These are phyloP conservation scores for Castanospermum australe DNA, from an alignment of 306 rosid genomes.

Conservation along the genomic window DNA sequence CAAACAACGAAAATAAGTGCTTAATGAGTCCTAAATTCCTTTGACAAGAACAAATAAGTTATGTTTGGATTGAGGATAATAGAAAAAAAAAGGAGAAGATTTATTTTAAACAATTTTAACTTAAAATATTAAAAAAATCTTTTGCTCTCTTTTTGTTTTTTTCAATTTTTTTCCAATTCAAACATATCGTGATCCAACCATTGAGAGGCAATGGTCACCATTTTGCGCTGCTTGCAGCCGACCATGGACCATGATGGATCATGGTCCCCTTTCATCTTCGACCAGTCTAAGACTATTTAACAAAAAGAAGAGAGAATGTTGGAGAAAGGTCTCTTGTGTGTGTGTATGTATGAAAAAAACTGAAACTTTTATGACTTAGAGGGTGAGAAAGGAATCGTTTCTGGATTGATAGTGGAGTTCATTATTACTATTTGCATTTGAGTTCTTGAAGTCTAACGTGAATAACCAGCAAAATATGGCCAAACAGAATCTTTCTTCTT, in stretches of 20 bases:
- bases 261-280: not conserved
- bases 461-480: not conserved
- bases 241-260: not conserved
- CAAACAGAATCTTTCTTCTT: not conserved
- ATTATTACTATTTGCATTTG: not conserved
- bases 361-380: slow-evolving; percentile 14
- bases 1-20: not conserved
- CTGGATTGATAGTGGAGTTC: not conserved
- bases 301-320: not conserved
- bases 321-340: not conserved
- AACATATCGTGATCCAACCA: slow-evolving; percentile 7
- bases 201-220: not conserved
- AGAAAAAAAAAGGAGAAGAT: too few species aligned
- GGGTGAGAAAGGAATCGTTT: slow-evolving; percentile 20
- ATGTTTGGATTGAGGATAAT: too few species aligned
- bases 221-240: not conserved
- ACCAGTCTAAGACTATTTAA: not conserved
- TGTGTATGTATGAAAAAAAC: not conserved
- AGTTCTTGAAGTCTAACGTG: not conserved
- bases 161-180: too few species aligned
- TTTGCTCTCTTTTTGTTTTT: too few species aligned
- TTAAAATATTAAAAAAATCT: too few species aligned
- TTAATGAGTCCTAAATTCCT: not conserved
- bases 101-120: too few species aligned
- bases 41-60: too few species aligned